Evolutionary conservation across 2,329 filamentous ascomycete species (phyloP), one percentile per base, ranked within the genome.

Genomic region (Fusarium multiceps): DNA sequence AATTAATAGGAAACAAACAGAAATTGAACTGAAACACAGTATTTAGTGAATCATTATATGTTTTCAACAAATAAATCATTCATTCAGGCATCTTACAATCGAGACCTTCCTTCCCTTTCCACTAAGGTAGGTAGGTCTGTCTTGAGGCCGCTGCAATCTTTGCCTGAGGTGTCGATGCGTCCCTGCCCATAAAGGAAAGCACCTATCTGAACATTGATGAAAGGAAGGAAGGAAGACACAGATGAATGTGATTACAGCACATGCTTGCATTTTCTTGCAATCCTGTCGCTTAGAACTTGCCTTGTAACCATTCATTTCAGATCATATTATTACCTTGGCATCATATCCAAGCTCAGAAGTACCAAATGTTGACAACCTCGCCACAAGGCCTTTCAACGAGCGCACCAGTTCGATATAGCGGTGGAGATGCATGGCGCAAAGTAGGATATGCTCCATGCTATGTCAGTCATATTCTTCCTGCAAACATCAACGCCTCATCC

Each of bases 111-210:
- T n/a, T 37, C 4, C 34, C 34, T 37, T 37, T 3, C 34, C 34
- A 37, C 32, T 37, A 34, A 14, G 30, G 14, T 32, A 34, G 32
- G 34, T 18, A 45, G 7, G 18, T 41, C 40, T 57, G 49, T 45
- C 56, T 48, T 58, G 27, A 34, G 48, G 56, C 40, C 21, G 20
- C 48, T 59, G 14, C 27, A 51, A 37, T n/a, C 25, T 59, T 30
- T 71, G 67, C 67, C 67, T 69, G 54, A 69, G 67, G 67, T 50
- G 53, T 54, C 67, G 32, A 68, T 40, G 42, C 25, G 32, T 42
- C 30, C 23, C 34, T 57, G 18, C 27, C 48, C 11, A 21, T 42
- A 14, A 21, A 18, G n/a, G 42, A 30, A 20, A 40, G n/a, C 18
- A 37, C 13, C 27, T 47, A 51, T 28, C 18, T 18, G 40, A 43